Percentiles rank a stretch among this genome's conserved stretches.
These are phyloP conservation scores for Pseudogymnoascus sp. DNA, from an alignment of 2,329 filamentous ascomycete genomes.

Conservation along the genomic window DNA sequence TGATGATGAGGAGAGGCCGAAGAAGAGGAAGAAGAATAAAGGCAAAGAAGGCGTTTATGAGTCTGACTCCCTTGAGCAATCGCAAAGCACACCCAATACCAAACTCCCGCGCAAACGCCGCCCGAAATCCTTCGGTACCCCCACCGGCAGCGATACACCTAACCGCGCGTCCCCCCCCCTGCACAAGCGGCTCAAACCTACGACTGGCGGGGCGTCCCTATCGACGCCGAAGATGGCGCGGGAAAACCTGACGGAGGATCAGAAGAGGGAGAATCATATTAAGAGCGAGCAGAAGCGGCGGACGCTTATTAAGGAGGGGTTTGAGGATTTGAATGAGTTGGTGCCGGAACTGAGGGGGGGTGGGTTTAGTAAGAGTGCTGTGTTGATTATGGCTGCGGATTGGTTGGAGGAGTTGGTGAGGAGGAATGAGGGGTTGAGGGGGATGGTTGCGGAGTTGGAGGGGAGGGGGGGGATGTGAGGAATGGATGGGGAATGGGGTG, in stretches of 20 bases:
- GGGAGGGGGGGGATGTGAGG: conserved; percentile 11
- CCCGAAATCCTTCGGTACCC: conserved; percentile 18
- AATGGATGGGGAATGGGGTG: neutral
- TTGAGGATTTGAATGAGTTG: conserved; percentile 67
- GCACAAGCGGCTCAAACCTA: conserved; percentile 44
- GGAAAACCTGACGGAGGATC: conserved; percentile 63
- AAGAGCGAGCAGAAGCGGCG: conserved; percentile 79
- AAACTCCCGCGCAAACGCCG: conserved; percentile 25
- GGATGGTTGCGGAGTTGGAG: conserved; percentile 42
- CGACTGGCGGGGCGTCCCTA: conserved; percentile 16
- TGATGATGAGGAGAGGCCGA: conserved; percentile 35
- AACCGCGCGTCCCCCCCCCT: conserved; percentile 15
- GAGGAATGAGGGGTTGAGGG: conserved; percentile 54
- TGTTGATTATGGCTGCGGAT: conserved; percentile 65
- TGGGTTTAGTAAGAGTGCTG: conserved; percentile 74
- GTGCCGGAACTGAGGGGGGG: conserved; percentile 67
- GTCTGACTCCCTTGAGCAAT: conserved; percentile 30
- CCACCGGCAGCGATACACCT: conserved; percentile 22
- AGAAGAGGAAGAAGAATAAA: conserved; percentile 49
- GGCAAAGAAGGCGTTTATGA: conserved; percentile 38
- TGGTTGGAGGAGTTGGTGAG: conserved; percentile 66
- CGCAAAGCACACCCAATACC: conserved; percentile 23
- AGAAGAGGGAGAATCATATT: conserved; percentile 81
- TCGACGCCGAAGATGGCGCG: conserved; percentile 38
- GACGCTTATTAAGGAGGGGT: conserved; percentile 70